A percentile compares a stretch with the other conserved stretches of the same genome.
phyloP scores from a whole-genome alignment of 495 filamentous ascomycete species.

The Tuber borchii region DNA sequence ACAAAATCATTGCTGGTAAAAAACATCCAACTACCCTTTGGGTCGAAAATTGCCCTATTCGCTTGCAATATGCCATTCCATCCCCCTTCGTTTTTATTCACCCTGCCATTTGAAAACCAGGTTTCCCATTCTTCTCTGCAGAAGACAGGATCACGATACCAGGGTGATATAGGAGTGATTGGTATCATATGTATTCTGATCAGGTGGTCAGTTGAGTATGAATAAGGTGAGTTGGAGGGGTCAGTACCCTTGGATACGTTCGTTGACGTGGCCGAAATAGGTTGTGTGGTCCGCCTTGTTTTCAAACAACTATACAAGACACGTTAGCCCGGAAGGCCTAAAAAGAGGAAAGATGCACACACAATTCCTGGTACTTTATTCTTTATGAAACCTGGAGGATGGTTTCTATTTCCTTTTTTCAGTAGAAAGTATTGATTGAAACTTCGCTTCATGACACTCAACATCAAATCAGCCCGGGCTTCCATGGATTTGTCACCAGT shows the following conservation, averaged over 20 bases:
- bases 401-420: conserved; percentile 60
- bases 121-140: conserved; percentile 78
- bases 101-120: conserved; percentile 61
- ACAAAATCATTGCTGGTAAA: conserved; percentile 64
- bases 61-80: conserved; percentile 83
- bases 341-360: not conserved
- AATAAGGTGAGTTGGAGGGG: not conserved
- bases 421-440: conserved; percentile 81
- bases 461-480: conserved; percentile 51
- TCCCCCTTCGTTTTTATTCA: conserved; percentile 55
- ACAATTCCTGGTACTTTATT: conserved; percentile 85
- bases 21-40: conserved; percentile 62
- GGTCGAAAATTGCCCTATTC: conserved; percentile 74
- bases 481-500: conserved; percentile 73
- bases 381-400: conserved; percentile 66
- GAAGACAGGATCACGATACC: conserved; percentile 62
- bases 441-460: conserved; percentile 73
- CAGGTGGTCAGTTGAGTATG: not conserved
- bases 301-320: conserved; percentile 61
- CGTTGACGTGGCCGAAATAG: conserved; percentile 74
- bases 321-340: conserved; percentile 8
- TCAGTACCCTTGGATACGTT: conserved; percentile 70
- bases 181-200: conserved; percentile 85
- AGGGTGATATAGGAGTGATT: conserved; percentile 62
- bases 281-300: conserved; percentile 95